Conservation (phyloP, 176 grass and related monocot species). For the Carex parvula region DNA sequence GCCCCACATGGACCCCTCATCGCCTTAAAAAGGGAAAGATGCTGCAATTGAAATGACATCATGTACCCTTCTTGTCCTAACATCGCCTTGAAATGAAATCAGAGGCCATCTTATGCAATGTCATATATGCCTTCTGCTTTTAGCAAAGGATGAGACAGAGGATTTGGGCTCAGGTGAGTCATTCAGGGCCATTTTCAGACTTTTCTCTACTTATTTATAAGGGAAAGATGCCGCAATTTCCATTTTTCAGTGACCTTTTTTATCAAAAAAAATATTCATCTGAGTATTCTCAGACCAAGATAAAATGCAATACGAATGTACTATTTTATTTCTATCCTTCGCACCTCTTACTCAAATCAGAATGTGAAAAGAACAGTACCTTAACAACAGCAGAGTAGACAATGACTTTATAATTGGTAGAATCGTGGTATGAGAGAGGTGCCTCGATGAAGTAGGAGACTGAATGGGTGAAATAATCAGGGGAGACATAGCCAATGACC, state of each 20-base stretch:
- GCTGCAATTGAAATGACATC: not conserved
- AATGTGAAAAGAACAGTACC: slow-evolving; percentile 46
- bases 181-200: not conserved
- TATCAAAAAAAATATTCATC: not conserved
- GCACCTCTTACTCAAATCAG: slow-evolving; percentile 1
- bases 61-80: not conserved
- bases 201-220: not conserved
- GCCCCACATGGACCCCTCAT: not conserved
- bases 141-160: not conserved
- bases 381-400: slow-evolving; percentile 96
- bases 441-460: slow-evolving; percentile 99
- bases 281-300: not conserved
- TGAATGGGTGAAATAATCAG: slow-evolving; percentile 99
- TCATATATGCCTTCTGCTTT: not conserved
- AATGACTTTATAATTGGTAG: slow-evolving; percentile 75
- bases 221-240: not conserved
- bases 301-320: not conserved
- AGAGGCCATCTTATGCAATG: not conserved
- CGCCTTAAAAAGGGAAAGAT: too few species aligned
- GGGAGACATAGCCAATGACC: slow-evolving; percentile 84
- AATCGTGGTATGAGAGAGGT: slow-evolving; percentile 78
- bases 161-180: not conserved
- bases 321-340: not conserved
- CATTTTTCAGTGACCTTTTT: not conserved
- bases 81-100: not conserved